Evolutionary conservation across 2,329 filamentous ascomycete species (phyloP).

Genomic region (Alternaria burnsii): DNA sequence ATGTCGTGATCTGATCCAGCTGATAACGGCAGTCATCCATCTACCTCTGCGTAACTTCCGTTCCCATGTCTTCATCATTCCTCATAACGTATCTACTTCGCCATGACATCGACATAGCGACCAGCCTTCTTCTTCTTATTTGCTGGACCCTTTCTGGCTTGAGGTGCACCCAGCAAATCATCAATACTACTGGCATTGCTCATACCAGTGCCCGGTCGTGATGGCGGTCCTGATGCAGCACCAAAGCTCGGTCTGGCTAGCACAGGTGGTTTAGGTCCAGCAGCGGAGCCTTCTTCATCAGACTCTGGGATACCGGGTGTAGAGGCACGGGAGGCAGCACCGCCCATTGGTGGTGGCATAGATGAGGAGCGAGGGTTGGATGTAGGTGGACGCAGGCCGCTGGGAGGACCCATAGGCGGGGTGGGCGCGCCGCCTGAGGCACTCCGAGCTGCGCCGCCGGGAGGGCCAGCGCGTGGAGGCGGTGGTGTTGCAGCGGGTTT

Average conservation of each 20-base stretch:
- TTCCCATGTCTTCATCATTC: background rate
- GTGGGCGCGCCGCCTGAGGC: conserved; percentile 56
- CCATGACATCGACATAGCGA: conserved; percentile 86
- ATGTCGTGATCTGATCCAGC: background rate
- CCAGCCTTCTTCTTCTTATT: conserved; percentile 79
- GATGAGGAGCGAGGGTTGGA: conserved; percentile 42
- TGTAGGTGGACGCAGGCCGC: conserved; percentile 27
- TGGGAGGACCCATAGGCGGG: conserved; percentile 23
- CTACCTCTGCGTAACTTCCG: background rate
- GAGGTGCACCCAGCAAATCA: conserved; percentile 81
- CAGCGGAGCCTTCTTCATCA: conserved; percentile 36
- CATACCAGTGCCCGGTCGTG: conserved; percentile 75
- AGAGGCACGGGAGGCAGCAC: conserved; percentile 37
- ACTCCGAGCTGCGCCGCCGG: conserved; percentile 49
- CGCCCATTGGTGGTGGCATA: conserved; percentile 48
- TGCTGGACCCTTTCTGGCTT: conserved; percentile 67
- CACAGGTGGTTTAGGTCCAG: conserved; percentile 28
- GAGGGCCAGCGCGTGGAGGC: conserved; percentile 71
- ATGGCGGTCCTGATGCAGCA: conserved; percentile 44
- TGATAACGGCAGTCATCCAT: background rate
- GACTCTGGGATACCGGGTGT: conserved; percentile 45
- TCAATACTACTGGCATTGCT: conserved; percentile 95
- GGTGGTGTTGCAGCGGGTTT: conserved; percentile 72
- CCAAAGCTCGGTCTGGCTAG: conserved; percentile 37
- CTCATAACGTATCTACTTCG: conserved; percentile 4